Evolutionary conservation across 202 grass and related monocot genomes (phyloP).

Genomic region (Bolboschoenoplectus hybrid): DNA sequence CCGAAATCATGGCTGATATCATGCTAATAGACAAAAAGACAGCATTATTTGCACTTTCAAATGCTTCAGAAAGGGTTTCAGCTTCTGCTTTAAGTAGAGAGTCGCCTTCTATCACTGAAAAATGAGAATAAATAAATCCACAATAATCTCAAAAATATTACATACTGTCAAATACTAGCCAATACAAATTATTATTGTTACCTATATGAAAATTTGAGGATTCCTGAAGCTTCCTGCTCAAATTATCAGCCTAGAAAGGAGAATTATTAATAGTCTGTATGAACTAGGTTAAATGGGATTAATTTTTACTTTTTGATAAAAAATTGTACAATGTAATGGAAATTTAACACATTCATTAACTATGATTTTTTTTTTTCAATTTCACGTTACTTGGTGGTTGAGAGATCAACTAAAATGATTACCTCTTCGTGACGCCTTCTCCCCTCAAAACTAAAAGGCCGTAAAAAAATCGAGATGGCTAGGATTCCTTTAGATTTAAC

Average conservation of each 20-base stretch:
- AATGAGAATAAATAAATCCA: conserved; percentile 37
- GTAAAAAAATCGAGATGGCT: conserved; percentile 81
- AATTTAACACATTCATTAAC: not conserved
- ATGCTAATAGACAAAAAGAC: conserved; percentile 76
- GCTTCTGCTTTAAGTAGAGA: conserved; percentile 85
- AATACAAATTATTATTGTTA: conserved; percentile 46
- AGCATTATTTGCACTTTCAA: conserved; percentile 96
- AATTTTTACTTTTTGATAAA: not conserved
- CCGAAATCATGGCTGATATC: conserved; percentile 88
- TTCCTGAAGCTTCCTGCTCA: conserved; percentile 65
- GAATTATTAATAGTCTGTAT: conserved; percentile 11
- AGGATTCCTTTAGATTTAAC: conserved; percentile 75
- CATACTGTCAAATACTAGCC: conserved; percentile 19
- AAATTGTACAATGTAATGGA: not conserved
- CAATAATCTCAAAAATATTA: conserved; percentile 34
- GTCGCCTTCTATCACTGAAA: conserved; percentile 87
- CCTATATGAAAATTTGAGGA: conserved; percentile 86
- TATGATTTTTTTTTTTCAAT: not conserved
- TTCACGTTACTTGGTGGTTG: conserved; percentile 24
- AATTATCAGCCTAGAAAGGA: conserved; percentile 73
- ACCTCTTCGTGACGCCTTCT: conserved; percentile 85
- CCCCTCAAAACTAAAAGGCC: conserved; percentile 95
- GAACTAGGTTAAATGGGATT: conserved; percentile 16
- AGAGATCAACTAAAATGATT: conserved; percentile 20
- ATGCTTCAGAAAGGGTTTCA: conserved; percentile 90